These are phyloP conservation scores for Starmerella bombi DNA, from an alignment of 805 yeast species.

Conservation along the genomic window DNA sequence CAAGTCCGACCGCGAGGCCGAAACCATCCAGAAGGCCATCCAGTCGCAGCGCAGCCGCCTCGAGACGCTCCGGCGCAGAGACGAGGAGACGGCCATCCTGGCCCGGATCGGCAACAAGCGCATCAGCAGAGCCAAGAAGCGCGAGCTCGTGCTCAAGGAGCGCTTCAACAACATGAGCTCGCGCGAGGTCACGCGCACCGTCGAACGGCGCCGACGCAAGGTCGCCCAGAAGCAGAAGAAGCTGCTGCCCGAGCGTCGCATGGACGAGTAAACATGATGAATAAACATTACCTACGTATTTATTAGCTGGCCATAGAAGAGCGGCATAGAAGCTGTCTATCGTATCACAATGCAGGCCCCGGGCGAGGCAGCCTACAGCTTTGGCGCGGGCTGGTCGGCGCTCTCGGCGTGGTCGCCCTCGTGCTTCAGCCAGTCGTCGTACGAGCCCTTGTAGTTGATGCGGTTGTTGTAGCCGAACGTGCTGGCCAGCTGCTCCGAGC, in stretches of 20 bases:
- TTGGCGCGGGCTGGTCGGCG: background rate
- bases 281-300: too few species aligned
- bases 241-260: conserved; percentile 27
- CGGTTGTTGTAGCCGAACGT: conserved; percentile 78
- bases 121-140: conserved; percentile 25
- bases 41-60: conserved; percentile 30
- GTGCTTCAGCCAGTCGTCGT: conserved; percentile 62
- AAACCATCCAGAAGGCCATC: conserved; percentile 25
- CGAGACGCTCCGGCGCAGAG: conserved; percentile 59
- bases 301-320: background rate
- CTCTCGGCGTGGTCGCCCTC: conserved; percentile 37
- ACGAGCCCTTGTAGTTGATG: conserved; percentile 78
- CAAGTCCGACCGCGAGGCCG: conserved; percentile 37
- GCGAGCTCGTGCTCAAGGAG: conserved; percentile 28
- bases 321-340: background rate
- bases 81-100: conserved; percentile 55
- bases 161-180: conserved; percentile 28
- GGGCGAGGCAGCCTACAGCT: background rate
- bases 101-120: conserved; percentile 53
- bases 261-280: background rate
- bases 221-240: conserved; percentile 30
- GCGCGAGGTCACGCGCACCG: conserved; percentile 25
- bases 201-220: conserved; percentile 29
- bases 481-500: conserved; percentile 82
- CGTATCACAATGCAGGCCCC: too few species aligned